Conservation (phyloP, 495 filamentous ascomycete species). For the Eremomyces bilateralis region DNA sequence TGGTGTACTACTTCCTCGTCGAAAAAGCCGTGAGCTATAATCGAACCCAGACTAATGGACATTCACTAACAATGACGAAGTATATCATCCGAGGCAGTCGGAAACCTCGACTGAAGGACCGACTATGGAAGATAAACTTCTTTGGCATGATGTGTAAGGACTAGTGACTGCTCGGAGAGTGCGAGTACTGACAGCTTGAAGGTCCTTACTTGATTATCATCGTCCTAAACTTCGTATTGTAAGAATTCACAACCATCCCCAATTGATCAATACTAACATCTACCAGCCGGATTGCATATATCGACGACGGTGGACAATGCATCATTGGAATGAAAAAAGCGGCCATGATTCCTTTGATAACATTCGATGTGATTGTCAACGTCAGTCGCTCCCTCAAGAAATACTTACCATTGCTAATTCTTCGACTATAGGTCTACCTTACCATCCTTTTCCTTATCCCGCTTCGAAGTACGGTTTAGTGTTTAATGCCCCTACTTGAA, state of each 20-base stretch:
- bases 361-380: slow-evolving; percentile 27
- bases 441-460: slow-evolving; percentile 28
- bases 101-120: slow-evolving; percentile 24
- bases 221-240: too few relatives aligned
- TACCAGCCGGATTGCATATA: slow-evolving; percentile 22
- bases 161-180: too few relatives aligned
- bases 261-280: background rate
- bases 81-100: slow-evolving; percentile 25
- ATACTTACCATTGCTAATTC: too few relatives aligned
- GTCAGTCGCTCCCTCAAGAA: too few relatives aligned
- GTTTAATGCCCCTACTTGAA: too few relatives aligned
- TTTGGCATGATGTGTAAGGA: slow-evolving; percentile 28
- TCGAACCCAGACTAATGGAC: background rate
- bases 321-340: slow-evolving; percentile 29
- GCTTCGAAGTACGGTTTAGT: too few relatives aligned
- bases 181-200: too few relatives aligned
- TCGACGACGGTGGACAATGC: slow-evolving; percentile 25
- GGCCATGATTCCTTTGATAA: slow-evolving; percentile 29
- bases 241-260: too few relatives aligned
- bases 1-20: slow-evolving; percentile 31
- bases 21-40: slow-evolving; percentile 26
- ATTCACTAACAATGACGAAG: slow-evolving; percentile 19
- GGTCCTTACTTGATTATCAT: too few relatives aligned
- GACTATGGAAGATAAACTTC: slow-evolving; percentile 28
- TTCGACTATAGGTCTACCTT: too few relatives aligned